phyloP scores from a whole-genome alignment of 1,284 basidiomycete species.

The Peniophora sp. region DNA sequence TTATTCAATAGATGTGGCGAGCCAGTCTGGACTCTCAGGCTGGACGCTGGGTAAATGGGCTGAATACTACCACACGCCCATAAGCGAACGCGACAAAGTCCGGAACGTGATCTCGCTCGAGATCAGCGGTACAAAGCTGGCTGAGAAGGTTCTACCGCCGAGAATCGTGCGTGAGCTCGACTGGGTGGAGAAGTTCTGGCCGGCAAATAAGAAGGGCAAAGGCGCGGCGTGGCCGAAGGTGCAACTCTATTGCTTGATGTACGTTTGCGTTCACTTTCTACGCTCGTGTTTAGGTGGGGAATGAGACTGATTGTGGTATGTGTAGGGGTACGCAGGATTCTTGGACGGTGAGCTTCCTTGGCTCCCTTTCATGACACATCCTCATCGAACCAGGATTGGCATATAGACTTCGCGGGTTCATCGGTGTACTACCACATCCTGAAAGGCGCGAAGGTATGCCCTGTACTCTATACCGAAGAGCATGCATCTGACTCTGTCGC shows the following conservation, averaged over 20 bases:
- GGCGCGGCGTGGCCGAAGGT: conserved; percentile 86
- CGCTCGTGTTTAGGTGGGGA: too few species aligned
- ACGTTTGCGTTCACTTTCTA: not conserved
- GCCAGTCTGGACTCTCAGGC: conserved; percentile 71
- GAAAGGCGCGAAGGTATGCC: conserved; percentile 64
- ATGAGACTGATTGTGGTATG: too few species aligned
- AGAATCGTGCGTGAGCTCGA: conserved; percentile 83
- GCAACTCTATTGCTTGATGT: conserved; percentile 94
- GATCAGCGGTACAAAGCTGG: conserved; percentile 27
- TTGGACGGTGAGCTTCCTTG: conserved; percentile 69
- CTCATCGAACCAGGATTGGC: conserved; percentile 75
- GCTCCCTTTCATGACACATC: not conserved
- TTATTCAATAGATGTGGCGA: conserved; percentile 59
- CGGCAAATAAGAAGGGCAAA: conserved; percentile 61
- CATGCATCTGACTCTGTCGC: conserved; percentile 5
- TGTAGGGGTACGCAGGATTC: conserved; percentile 55
- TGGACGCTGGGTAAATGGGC: conserved; percentile 93
- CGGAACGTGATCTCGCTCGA: conserved; percentile 31
- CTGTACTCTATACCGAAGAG: not conserved
- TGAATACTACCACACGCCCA: conserved; percentile 70
- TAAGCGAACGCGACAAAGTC: conserved; percentile 69
- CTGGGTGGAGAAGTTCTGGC: conserved; percentile 98
- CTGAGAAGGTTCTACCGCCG: conserved; percentile 73
- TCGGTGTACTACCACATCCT: conserved; percentile 93
- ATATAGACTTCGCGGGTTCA: conserved; percentile 92